Evolutionary conservation across 371 early-diverging fungal genomes (phyloP), one percentile per base, ranked within the genome.

Genomic region (Chytridiales sp.): DNA sequence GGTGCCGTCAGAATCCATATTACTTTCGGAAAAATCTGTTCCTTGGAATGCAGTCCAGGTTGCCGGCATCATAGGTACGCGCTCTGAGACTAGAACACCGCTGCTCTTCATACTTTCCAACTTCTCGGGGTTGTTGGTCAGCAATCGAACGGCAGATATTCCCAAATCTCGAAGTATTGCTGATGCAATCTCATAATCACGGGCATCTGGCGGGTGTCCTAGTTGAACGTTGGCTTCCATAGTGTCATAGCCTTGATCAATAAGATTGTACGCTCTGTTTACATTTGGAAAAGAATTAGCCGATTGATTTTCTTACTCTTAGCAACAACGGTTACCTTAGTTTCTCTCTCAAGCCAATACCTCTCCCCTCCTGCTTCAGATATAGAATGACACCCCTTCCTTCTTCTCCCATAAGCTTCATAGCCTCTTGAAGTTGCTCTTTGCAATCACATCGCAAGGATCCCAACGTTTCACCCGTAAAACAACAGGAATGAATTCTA

Each of bases 71-170:
- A 97, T 95, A 2, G 91, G 82, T 32, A 91, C 85, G 32, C 94
- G 87, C 62, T 90, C 87, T 2, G 81, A 82, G 1, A 97, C 87
- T 43, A 81, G 81, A 0, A 76, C 69, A 4, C 88, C 87, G 62
- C 74, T 86, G 0, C 75, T 76, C 41, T 85, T 78, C 24, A 96
- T 59, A 67, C 88, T 84, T 39, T 85, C 74, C 48, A 95, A 88
- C 80, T 97, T 97, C 71, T 93, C 92, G 0, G 94, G 92, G 67
- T 97, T 97, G 73, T 97, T 97, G 34, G 98, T 97, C 55, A 97
- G 79, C 50, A 97, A 72, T 0, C 89, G 84, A 40, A 95, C 73
- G 43, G 77, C 63, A 13, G 69, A 30, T 42, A 93, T 61, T 34
- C 77, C 79, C 29, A 97, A 77, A 66, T 97, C 98, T 11, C 82